Base-by-base conservation (phyloP, 1,284 basidiomycete species). In the Cutaneotrichosporon sp. region DNA sequence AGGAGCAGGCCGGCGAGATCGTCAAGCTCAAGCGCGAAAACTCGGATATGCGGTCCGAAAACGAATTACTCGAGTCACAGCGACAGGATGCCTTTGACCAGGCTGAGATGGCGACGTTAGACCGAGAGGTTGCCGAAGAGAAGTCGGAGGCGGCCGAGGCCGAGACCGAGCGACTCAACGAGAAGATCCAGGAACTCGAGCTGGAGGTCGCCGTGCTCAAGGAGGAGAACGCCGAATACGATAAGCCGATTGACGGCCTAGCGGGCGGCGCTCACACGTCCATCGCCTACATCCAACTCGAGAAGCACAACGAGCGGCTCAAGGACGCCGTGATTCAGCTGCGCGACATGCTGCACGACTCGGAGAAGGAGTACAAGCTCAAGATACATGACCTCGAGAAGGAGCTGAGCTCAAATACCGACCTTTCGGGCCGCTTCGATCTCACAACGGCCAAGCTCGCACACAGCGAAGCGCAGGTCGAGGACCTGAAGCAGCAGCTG, bases 41-140 rank as follows among this genome's bases (percentile, higher is more conserved):
- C 16, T 85, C 87, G 32, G 89, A 91, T 73, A 81, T 87, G 1
- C 84, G 88, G 69, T 86, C 76, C 3, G 79, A 89, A 62, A 82
- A 90, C 38, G 82, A 84, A 2, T 83, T 85, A 26, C 80, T 89
- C n/a, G 88, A 90, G 67, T 81, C 78, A 18, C 83, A 87, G 47
- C 82, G 88, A 2, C 76, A 86, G 7, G 92, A 96, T 72, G 78
- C 89, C 2, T 87, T 90, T 62, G 95, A 97, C 70, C 91, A 94
- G 76, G 82, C 98, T 42, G 97, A 99, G 81, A 93, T 98, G 88
- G 85, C 88, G 4, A 92, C 92, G 83, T 81, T 99, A 68, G 97
- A 99, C 78, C 93, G 94, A 78, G 97, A 99, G 79, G 89, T 99
- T 60, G 96, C 96, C 0, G 97, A 99, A 77, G 96, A 98, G 78